Percentiles rank a stretch among this genome's conserved stretches.
These are phyloP conservation scores for Cytidiella melzeri DNA, from an alignment of 768 basidiomycete species.

Conservation along the genomic window DNA sequence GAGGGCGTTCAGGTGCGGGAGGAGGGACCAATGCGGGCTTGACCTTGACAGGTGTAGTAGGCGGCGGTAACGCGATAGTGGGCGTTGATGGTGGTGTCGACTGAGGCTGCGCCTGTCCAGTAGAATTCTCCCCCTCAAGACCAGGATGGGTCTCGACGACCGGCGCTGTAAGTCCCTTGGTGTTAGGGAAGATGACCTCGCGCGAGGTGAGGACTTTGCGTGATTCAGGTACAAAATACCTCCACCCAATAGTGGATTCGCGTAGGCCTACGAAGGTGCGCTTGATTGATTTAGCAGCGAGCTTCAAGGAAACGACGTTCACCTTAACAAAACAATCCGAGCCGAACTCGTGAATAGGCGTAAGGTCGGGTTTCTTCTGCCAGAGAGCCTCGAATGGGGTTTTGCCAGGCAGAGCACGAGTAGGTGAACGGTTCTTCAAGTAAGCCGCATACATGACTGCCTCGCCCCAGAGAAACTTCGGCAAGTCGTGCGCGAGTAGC, in stretches of 20 bases:
- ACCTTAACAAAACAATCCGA: slow-evolving; percentile 4
- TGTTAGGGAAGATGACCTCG: slow-evolving; percentile 6
- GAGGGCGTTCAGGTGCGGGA: too few relatives aligned
- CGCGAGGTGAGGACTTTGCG: slow-evolving; percentile 4
- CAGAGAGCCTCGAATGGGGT: slow-evolving; percentile 18
- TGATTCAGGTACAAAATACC: not conserved
- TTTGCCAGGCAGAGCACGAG: slow-evolving; percentile 8
- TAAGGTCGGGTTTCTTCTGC: slow-evolving; percentile 11
- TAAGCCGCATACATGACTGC: slow-evolving; percentile 20
- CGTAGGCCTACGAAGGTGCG: slow-evolving; percentile 4
- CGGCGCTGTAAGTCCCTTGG: not conserved
- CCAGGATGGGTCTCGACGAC: not conserved
- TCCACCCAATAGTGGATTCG: not conserved
- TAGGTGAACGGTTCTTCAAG: slow-evolving; percentile 16
- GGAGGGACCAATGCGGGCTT: too few relatives aligned
- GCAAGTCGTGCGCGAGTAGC: too few relatives aligned
- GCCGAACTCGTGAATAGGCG: slow-evolving; percentile 12
- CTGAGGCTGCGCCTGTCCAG: too few relatives aligned
- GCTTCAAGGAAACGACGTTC: slow-evolving; percentile 1
- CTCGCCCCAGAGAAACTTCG: slow-evolving; percentile 25
- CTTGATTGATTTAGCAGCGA: slow-evolving; percentile 1
- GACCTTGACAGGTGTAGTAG: too few relatives aligned
- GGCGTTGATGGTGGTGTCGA: too few relatives aligned
- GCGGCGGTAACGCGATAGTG: too few relatives aligned
- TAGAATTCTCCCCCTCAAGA: slow-evolving; percentile 7